Evolutionary conservation across 2,329 filamentous ascomycete genomes (phyloP).

Genomic region (Aspergillus awamori): DNA sequence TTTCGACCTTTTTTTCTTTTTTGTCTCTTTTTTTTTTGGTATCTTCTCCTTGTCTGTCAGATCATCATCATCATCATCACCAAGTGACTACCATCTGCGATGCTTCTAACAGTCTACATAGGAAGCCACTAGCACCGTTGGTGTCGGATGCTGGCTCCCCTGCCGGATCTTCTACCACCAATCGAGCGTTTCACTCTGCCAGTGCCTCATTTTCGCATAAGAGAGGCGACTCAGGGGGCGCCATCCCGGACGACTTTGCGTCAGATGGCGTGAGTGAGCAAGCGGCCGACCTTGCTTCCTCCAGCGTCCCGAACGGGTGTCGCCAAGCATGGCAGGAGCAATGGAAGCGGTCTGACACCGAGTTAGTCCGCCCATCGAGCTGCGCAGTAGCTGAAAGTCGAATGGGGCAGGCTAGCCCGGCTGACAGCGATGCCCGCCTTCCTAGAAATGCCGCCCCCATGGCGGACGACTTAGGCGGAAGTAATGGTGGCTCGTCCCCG

Average conservation of each 20-base stretch:
- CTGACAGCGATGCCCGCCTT: conserved; percentile 16
- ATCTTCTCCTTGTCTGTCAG: background rate
- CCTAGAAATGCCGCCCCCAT: conserved; percentile 15
- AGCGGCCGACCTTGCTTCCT: conserved; percentile 8
- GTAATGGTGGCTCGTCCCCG: conserved; percentile 13
- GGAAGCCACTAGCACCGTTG: conserved; percentile 15
- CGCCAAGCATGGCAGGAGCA: conserved; percentile 15
- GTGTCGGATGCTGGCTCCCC: conserved; percentile 20
- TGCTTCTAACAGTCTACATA: conserved; percentile 15
- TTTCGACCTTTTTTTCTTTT: too few species aligned
- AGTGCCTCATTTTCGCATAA: conserved; percentile 20
- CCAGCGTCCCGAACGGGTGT: conserved; percentile 11
- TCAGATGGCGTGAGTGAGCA: conserved; percentile 21
- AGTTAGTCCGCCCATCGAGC: conserved; percentile 14
- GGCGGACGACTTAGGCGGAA: conserved; percentile 9
- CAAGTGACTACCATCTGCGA: background rate
- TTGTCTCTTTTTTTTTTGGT: background rate
- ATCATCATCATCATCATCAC: background rate
- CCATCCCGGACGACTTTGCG: conserved; percentile 14
- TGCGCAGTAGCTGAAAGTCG: conserved; percentile 16
- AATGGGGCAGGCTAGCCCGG: conserved; percentile 13
- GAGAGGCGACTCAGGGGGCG: conserved; percentile 20
- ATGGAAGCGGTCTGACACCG: conserved; percentile 12
- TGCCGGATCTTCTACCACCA: conserved; percentile 19
- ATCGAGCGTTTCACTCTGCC: conserved; percentile 22